Evolutionary conservation across 768 basidiomycete genomes (phyloP).

Genomic region (Auricularia sp.): DNA sequence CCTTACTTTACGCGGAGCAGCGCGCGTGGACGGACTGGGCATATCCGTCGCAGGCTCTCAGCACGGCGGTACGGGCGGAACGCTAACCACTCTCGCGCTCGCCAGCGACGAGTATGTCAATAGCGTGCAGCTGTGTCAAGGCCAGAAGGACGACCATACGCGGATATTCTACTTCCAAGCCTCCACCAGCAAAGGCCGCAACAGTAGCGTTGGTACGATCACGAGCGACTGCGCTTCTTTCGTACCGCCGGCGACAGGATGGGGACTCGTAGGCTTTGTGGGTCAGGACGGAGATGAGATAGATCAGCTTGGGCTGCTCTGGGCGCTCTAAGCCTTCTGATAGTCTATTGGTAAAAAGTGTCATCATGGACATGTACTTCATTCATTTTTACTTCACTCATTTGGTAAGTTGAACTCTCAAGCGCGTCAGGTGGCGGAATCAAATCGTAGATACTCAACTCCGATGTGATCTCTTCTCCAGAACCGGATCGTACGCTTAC

Average conservation of each 20-base stretch:
- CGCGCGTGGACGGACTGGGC: slow-evolving; percentile 25
- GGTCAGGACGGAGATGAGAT: not conserved
- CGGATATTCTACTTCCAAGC: slow-evolving; percentile 25
- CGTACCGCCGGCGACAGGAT: not conserved
- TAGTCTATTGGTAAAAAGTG: no score
- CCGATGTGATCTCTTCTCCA: no score
- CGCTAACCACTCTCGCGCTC: slow-evolving; percentile 20
- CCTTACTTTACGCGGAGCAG: slow-evolving; percentile 24
- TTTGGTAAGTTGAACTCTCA: no score
- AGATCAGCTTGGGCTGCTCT: not conserved
- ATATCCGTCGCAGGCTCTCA: slow-evolving; percentile 16
- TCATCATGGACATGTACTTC: no score
- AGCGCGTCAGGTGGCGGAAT: no score
- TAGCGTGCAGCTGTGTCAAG: slow-evolving; percentile 20
- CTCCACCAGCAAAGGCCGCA: slow-evolving; percentile 23
- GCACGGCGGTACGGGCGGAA: slow-evolving; percentile 29
- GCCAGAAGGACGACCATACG: slow-evolving; percentile 17
- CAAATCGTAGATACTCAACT: no score
- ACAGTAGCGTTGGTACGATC: slow-evolving; percentile 19
- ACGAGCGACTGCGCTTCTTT: slow-evolving; percentile 14
- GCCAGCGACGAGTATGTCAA: slow-evolving; percentile 18
- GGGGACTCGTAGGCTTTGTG: not conserved
- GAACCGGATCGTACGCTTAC: no score
- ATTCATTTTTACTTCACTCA: no score
- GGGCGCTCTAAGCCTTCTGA: not conserved